Evolutionary conservation across 306 rosid species (phyloP).

Genomic region (Gynostemma pentaphyllum): DNA sequence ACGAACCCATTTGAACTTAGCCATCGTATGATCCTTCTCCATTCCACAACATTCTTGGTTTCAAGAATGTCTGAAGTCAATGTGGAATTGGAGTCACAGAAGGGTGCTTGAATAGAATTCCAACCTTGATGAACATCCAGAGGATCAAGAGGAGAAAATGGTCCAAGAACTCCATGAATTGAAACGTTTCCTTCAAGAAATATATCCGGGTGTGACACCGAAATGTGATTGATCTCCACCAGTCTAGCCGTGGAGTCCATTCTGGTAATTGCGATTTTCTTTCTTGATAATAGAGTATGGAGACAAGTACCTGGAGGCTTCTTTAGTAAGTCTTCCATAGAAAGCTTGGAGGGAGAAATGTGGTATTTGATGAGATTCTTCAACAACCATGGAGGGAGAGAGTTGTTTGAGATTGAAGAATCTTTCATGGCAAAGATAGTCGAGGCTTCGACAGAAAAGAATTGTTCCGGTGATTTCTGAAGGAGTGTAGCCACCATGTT

Average conservation of each 20-base stretch:
- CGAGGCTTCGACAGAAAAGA: constrained; percentile 24
- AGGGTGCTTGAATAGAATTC: constrained; percentile 23
- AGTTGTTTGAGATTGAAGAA: constrained; percentile 22
- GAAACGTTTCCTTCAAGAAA: constrained; percentile 30
- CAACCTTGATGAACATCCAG: constrained; percentile 20
- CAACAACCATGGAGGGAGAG: constrained; percentile 49
- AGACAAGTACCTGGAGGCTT: constrained; percentile 29
- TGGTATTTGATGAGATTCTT: constrained; percentile 43
- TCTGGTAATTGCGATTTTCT: constrained; percentile 30
- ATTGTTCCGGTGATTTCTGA: constrained; percentile 45
- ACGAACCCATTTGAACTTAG: constrained; percentile 47
- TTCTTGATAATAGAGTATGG: constrained; percentile 29
- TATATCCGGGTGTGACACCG: constrained; percentile 46
- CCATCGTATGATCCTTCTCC: constrained; percentile 37
- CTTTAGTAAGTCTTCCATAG: constrained; percentile 21
- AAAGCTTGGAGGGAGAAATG: constrained; percentile 21
- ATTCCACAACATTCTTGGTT: constrained; percentile 20
- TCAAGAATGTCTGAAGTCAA: constrained; percentile 13
- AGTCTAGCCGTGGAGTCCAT: constrained; percentile 10
- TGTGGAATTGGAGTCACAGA: constrained; percentile 17
- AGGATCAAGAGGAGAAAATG: constrained; percentile 32
- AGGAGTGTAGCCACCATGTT: constrained; percentile 44
- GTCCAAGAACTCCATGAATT: constrained; percentile 56
- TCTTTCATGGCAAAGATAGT: constrained; percentile 43
- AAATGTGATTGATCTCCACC: constrained; percentile 46